Base-by-base conservation (phyloP, 495 filamentous ascomycete genomes). In the Lichenothelia convexa region DNA sequence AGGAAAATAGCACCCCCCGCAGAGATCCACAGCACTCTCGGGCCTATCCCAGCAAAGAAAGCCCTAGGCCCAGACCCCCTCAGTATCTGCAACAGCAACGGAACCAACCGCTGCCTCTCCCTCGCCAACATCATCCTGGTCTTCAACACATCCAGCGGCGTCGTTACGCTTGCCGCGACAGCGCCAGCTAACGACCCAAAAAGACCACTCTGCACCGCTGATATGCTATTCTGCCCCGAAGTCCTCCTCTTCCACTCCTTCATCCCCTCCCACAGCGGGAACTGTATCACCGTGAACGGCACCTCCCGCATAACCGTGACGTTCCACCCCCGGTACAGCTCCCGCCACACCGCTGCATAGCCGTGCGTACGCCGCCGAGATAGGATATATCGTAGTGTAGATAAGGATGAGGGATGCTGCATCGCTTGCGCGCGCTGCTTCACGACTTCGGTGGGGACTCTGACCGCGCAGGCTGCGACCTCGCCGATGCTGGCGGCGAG, bases 291-390 rank as follows among this genome's bases (percentile, higher is more conserved):
- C 4, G 89, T 95, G 45, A 97, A 97, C 6, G 89, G 89, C 36
- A 97, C 91, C 62, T 97, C 89, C 32, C 89, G 73, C 61, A 93
- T 75, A 18, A 97, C 75, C 8, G 89, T 97, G 42, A 94, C 76
- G 0, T 73, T 67, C 64, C 84, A 91, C 1, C 89, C 89, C 11
- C 87, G 68, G 48, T 97, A 97, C 36, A 97, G 51, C 53, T 93
- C 86, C 34, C 70, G 59, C 64, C 82, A 71, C 18, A 93, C 76
- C 11, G 71, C 70, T 15, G 43, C 19, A 51, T 57, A 35, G 35
- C 58, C 65, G 21, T 55, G 54, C 22, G 41, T 32, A 13, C 51
- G 41, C 50, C 61, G 54, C 43, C 62, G 62, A 2, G 63, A 56
- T 5, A 93, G 59, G 29, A 94, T 93, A 35, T 75, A 64, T 40